phyloP scores from a whole-genome alignment of 2,329 filamentous ascomycete genomes.

The Hyphodiscus sp. region DNA sequence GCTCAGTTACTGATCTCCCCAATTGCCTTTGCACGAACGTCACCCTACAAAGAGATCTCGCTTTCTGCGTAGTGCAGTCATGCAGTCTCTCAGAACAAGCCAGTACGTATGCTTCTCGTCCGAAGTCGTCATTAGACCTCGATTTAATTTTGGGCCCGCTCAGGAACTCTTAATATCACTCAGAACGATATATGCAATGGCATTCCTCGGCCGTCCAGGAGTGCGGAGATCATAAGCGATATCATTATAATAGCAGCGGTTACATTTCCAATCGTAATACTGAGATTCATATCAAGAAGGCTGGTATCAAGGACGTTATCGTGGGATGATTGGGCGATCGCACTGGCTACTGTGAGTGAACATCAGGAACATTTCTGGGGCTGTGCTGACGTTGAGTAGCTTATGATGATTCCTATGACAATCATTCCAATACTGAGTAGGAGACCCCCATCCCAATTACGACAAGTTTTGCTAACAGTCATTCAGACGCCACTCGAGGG shows the following conservation, averaged over 20 bases:
- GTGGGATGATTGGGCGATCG: slow-evolving; percentile 19
- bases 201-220: slow-evolving; percentile 7
- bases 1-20: slow-evolving; percentile 4
- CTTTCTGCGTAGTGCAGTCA: slow-evolving; percentile 9
- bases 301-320: slow-evolving; percentile 9
- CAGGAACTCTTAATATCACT: slow-evolving; percentile 5
- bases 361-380: background rate
- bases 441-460: background rate
- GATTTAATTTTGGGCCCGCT: background rate
- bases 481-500: slow-evolving; percentile 10
- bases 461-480: background rate
- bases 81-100: slow-evolving; percentile 14
- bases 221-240: slow-evolving; percentile 5
- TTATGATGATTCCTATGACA: slow-evolving; percentile 11
- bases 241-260: slow-evolving; percentile 10
- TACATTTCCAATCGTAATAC: slow-evolving; percentile 10
- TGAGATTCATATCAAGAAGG: slow-evolving; percentile 13
- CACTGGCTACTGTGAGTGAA: slow-evolving; percentile 10
- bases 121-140: background rate
- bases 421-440: slow-evolving; percentile 12
- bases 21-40: slow-evolving; percentile 16
- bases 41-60: slow-evolving; percentile 11
- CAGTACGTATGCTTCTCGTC: slow-evolving; percentile 5
- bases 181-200: slow-evolving; percentile 10
- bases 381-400: background rate